Evolutionary conservation across 2,329 filamentous ascomycete genomes (phyloP), one percentile per base, ranked within the genome.

Genomic region (Trichoderma pleuroti): DNA sequence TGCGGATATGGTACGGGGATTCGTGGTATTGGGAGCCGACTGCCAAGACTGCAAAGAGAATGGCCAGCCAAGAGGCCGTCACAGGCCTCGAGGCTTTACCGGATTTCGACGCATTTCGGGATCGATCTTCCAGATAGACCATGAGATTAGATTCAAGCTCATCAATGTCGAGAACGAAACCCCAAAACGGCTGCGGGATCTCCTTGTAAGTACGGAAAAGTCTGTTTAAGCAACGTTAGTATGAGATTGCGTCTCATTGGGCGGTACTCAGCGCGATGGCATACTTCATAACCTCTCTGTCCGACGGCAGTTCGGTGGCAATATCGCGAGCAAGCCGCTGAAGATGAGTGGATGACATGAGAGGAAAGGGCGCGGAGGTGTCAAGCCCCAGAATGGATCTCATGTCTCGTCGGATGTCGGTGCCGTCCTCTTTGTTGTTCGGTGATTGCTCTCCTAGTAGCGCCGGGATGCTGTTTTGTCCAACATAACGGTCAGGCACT

Each of bases 401-500:
- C 84, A 91, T 90, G 78, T 91, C 88, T 74, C 86, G 85, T 65
- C 88, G 86, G 66, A 91, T 89, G 73, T 87, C 87, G 75, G 85
- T 83, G 60, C 82, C 84, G 67, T 86, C 83, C 70, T 83, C 83
- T 71, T 85, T 84, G 68, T 86, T 84, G 72, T 82, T 85, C 49
- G 85, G 80, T 3, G 86, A 85, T 76, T 90, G 88, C 75, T 91
- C 88, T 71, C 88, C 84, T 49, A 91, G 81, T 42, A 91, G 80
- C n/a, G 88, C 89, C 9, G 89, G 88, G 68, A 91, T 91, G 76
- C 88, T 90, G 78, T 91, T 91, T 76, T 91, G 87, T 32, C 89
- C 89, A 39, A 91, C 83, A 77, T 90, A 91, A 54, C 89, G 84
- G 60, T 88, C 86, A 62, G 84, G 82, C 71, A 87, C 86, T 67